Evolutionary conservation across 1,284 basidiomycete species (phyloP), one percentile per base, ranked within the genome.

Genomic region (Naganishia sp.): DNA sequence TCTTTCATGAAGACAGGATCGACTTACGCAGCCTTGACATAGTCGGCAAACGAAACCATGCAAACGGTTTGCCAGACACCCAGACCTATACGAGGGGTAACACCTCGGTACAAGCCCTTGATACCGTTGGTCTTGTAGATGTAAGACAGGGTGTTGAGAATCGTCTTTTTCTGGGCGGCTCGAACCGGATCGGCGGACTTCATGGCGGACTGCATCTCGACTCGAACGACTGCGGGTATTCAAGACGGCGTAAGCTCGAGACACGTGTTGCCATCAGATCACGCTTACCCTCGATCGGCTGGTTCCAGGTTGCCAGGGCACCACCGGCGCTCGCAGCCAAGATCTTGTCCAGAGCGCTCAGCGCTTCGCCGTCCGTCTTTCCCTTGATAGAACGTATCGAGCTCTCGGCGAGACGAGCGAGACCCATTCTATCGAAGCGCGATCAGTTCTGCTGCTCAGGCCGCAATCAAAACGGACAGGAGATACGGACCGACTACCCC

Each of bases 241-340:
- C 3, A 31, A 17, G 15, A 23, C 32, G 21, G 23, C 55, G 46
- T 51, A n/a, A 50, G n/a, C 17, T 41, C n/a, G 11, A 15, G 41
- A 13, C 51, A 63, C 63, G 42, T 25, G 68, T 60, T 51, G 18
- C 51, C 6, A 17, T 21, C 13, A 35, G 41, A 25, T 31, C 35
- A 49, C 43, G 25, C 28, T 74, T 80, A 70, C 96, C 93, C 82
- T 99, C 96, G 72, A 99, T 99, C 51, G 96, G 96, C 81, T 99
- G 96, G 80, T 99, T 99, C 96, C 96, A 99, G 54, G 94, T 97
- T 17, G 91, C 95, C 63, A 99, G 83, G 53, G 96, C 94, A 80
- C 96, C 96, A 76, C 83, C 95, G 70, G 98, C 85, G 0, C 90
- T 87, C n/a, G 92, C 93, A 23, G 94, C 86, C 41, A 90, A 69